Base-by-base conservation (phyloP, 2,329 filamentous ascomycete species). In the Botryosphaeria agaves region DNA sequence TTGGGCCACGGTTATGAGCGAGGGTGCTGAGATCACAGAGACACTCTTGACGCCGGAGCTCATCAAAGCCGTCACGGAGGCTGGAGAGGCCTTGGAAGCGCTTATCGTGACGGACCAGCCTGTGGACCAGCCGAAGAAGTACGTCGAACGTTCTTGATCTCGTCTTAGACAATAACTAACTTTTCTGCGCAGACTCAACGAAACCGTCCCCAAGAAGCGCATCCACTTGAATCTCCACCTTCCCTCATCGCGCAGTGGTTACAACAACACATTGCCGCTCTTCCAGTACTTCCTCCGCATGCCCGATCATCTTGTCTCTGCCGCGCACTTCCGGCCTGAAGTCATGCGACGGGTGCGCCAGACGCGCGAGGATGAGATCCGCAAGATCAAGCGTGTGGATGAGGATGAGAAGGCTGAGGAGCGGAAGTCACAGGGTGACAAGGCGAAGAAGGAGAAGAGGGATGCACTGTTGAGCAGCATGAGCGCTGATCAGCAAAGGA, bases 1-100 rank as follows among this genome's bases (percentile, higher is more conserved):
- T 39, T 98, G 85, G 85, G 65, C 77, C 32, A 93, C 83, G 8
- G 72, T 94, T 48, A 95, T 98, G 89, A 91, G 75, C 48, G 89
- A 98, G 65, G 93, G 76, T 56, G 84, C 85, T 34, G 89, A 95
- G 58, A 76, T 98, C 44, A 94, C 85, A 8, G 81, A 94, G 27
- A 64, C 72, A 5, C 62, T 98, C 41, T 68, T 98, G 30, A 93
- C 83, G 3, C 68, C 78, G n/a, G 87, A 95, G 44, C 66, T 98
- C 21, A 69, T 83, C 53, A 71, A 78, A 46, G 84, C 81, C 11
- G 64, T 92, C 39, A 69, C 78, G 45, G 58, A 76, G 31, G 82
- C 82, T 4, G 87, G 87, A 18, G 77, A 87, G 36, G 56, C 70
- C 29, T 73, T 92, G 40, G 83, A 95, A 53, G 87, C 85, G 44